A percentile compares a stretch with the other conserved stretches of the same genome.
These are phyloP conservation scores for Corymbia citriodora DNA, from an alignment of 441 rosid species.

Conservation along the genomic window DNA sequence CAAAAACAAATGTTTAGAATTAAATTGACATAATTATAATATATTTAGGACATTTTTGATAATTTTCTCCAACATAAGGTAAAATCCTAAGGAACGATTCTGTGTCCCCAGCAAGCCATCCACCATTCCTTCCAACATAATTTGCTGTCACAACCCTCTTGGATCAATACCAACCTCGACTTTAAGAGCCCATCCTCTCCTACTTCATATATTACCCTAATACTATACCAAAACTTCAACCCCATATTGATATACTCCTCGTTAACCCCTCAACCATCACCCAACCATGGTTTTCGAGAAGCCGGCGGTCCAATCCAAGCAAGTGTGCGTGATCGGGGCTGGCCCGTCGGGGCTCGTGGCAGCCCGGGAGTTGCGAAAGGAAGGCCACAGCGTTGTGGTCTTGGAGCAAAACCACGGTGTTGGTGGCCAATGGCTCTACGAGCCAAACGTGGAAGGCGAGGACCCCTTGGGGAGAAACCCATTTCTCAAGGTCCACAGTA, in stretches of 20 bases:
- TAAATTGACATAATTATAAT: too few relatives aligned
- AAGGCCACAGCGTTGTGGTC: slow-evolving; percentile 65
- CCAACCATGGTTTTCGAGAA: slow-evolving; percentile 31
- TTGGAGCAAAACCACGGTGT: slow-evolving; percentile 79
- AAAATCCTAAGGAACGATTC: too few relatives aligned
- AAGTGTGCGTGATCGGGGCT: slow-evolving; percentile 79
- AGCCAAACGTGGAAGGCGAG: slow-evolving; percentile 48
- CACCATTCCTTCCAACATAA: neutral
- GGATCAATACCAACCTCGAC: neutral
- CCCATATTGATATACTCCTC: neutral
- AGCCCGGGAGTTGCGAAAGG: slow-evolving; percentile 72
- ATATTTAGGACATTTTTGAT: accelerated
- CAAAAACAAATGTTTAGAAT: too few relatives aligned
- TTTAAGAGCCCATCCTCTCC: neutral
- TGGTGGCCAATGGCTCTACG: slow-evolving; percentile 86
- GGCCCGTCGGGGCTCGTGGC: slow-evolving; percentile 87
- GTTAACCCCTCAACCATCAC: neutral
- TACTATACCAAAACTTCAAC: neutral
- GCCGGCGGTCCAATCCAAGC: slow-evolving; percentile 4
- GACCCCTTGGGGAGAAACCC: slow-evolving; percentile 40
- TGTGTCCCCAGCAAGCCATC: neutral
- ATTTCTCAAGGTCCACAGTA: slow-evolving; percentile 54
- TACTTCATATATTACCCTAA: neutral
- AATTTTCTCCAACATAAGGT: accelerated
- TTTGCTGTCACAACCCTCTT: neutral